phyloP scores from a whole-genome alignment of 768 basidiomycete genomes.

The Podaxis sp. region DNA sequence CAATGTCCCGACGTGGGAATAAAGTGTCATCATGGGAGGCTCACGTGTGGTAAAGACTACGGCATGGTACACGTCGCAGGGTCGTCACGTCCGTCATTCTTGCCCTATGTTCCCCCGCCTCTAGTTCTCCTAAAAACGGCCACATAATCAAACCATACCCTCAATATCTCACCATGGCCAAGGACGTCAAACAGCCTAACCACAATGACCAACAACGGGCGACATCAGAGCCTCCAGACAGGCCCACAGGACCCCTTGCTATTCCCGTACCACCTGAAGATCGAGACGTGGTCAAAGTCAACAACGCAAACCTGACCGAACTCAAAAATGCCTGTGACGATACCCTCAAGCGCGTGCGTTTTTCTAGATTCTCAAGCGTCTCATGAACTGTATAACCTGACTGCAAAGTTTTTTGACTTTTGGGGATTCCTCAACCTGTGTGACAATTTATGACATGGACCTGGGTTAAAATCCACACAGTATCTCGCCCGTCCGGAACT shows the following conservation, averaged over 20 bases:
- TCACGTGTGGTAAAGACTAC: not conserved
- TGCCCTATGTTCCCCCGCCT: not conserved
- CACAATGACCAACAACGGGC: constrained; percentile 2
- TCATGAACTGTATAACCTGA: not conserved
- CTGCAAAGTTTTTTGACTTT: not conserved
- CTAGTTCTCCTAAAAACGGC: not conserved
- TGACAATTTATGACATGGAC: not conserved
- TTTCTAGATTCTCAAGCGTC: not conserved
- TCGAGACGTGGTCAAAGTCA: constrained; percentile 57
- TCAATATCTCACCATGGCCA: constrained; percentile 3
- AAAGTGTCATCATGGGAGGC: not conserved
- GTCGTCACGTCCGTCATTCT: not conserved
- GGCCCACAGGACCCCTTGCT: constrained; percentile 52
- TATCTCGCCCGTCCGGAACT: constrained; percentile 75
- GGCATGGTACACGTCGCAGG: constrained; percentile 8
- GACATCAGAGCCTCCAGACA: constrained; percentile 27
- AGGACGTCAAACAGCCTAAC: not conserved
- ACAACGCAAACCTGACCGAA: constrained; percentile 52
- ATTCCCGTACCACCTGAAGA: constrained; percentile 37
- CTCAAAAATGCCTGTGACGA: constrained; percentile 81
- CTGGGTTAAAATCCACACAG: constrained; percentile 31
- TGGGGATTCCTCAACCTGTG: not conserved
- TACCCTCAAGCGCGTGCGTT: constrained; percentile 76
- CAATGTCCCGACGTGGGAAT: not conserved
- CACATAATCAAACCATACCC: not conserved